These are phyloP conservation scores for Aspergillus bombycis DNA, from an alignment of 2,329 filamentous ascomycete species.

Conservation along the genomic window DNA sequence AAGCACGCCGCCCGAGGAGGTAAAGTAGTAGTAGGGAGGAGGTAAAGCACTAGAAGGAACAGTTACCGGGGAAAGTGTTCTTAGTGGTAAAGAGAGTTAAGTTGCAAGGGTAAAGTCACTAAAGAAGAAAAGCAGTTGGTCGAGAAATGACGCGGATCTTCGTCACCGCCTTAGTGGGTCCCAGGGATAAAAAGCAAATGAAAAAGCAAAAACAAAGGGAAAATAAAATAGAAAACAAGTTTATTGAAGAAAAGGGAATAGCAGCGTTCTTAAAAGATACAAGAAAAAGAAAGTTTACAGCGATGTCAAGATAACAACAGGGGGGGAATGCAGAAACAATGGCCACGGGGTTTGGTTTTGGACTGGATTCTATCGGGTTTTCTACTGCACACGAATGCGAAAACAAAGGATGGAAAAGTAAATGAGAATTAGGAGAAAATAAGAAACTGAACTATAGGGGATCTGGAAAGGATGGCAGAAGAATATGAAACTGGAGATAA, in stretches of 20 bases:
- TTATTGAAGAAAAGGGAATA: background rate
- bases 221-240: background rate
- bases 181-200: background rate
- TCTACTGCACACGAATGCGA: background rate
- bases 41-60: constrained; percentile 12
- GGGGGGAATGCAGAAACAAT: background rate
- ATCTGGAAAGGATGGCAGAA: background rate
- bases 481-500: background rate
- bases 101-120: constrained; percentile 5
- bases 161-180: constrained; percentile 26
- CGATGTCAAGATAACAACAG: background rate
- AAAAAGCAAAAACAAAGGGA: background rate
- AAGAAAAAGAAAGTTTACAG: background rate
- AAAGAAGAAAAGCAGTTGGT: constrained; percentile 10
- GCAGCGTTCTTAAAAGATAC: background rate
- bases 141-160: constrained; percentile 25
- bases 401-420: background rate
- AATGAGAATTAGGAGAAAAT: background rate
- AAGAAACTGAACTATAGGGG: background rate
- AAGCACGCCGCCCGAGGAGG: no score
- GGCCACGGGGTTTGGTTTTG: background rate
- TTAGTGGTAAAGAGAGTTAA: constrained; percentile 14
- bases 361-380: background rate
- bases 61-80: constrained; percentile 6
- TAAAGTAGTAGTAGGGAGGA: background rate